Conservation (phyloP, 345 rosid species). For the Diplotaxis tenuifolia region DNA sequence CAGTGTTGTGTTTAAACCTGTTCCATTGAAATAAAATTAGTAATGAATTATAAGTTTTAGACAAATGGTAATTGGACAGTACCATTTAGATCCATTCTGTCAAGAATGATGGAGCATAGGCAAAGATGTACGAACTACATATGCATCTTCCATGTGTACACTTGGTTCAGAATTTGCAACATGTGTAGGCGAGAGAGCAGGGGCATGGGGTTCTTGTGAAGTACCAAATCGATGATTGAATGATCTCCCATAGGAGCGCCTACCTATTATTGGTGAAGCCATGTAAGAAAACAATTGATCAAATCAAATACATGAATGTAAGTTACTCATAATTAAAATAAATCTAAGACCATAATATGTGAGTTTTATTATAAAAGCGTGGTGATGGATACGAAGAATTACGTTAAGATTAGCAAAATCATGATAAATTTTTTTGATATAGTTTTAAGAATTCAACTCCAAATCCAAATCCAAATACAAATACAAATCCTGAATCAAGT, state of each 20-base stretch:
- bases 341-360: not conserved
- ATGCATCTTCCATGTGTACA: not conserved
- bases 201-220: not conserved
- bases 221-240: not conserved
- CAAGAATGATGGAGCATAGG: not conserved
- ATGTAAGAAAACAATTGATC: not conserved
- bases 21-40: not conserved
- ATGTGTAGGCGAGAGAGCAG: not conserved
- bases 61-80: not conserved
- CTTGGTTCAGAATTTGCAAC: not conserved
- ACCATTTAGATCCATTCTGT: not conserved
- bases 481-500: not conserved
- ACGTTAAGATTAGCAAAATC: not conserved
- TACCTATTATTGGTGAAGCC: not conserved
- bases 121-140: not conserved
- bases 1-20: not conserved
- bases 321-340: not conserved
- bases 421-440: not conserved
- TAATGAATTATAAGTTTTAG: not conserved
- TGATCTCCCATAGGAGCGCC: not conserved
- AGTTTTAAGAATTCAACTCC: not conserved
- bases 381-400: not conserved
- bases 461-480: not conserved
- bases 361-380: not conserved
- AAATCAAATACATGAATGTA: no score